Conservation (phyloP, 2,329 filamentous ascomycete species). For the Furcasterigmium sp. region DNA sequence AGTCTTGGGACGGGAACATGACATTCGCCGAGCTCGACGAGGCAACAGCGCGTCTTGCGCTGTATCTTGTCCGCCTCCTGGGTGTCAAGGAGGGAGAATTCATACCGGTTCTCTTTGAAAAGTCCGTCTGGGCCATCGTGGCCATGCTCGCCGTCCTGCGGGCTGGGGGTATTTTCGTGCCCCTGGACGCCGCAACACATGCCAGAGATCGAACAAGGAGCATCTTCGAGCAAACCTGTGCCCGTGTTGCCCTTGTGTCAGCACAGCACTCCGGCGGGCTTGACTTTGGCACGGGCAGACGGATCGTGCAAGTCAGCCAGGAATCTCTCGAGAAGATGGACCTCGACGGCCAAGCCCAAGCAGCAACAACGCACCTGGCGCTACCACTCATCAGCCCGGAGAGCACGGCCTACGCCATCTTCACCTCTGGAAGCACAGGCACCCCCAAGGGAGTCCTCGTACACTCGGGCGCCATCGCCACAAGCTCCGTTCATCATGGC, state of each 20-base stretch:
- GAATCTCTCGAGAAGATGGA: no score
- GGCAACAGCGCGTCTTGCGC: conserved; percentile 1
- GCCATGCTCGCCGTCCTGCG: conserved; percentile 18
- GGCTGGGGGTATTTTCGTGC: conserved; percentile 18
- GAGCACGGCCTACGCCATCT: conserved; percentile 33
- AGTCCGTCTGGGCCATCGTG: conserved; percentile 14
- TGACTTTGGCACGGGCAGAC: no score
- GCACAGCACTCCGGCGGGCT: no score
- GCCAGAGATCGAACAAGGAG: no score
- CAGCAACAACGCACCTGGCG: no score
- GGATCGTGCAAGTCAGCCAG: no score
- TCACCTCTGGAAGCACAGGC: conserved; percentile 49
- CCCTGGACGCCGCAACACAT: conserved; percentile 4
- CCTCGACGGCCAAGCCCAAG: no score
- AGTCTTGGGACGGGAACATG: conserved; percentile 21
- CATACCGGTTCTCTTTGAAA: conserved; percentile 16
- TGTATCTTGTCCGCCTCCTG: background rate
- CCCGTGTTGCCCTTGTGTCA: no score
- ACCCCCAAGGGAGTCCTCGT: conserved; percentile 44
- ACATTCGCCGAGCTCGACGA: conserved; percentile 20
- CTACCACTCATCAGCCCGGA: background rate
- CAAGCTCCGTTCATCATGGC: conserved; percentile 33
- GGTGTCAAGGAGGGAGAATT: no score
- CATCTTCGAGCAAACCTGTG: no score
- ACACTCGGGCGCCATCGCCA: conserved; percentile 31